Base-by-base conservation (phyloP, 192 early-diverging fungal genomes). In the Globomyces pollinis-pini region DNA sequence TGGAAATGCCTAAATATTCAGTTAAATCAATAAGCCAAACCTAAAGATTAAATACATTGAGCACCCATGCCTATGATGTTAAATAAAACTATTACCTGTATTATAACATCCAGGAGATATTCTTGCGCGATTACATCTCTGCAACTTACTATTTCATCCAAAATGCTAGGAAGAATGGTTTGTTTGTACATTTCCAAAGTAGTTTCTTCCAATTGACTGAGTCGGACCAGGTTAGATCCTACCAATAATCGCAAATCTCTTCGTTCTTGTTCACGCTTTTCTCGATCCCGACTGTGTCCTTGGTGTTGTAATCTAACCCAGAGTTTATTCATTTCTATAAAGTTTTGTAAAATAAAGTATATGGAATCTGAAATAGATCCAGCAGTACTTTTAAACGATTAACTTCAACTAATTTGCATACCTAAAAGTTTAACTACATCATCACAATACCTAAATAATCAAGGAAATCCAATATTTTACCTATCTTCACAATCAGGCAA, bases 321-420 rank as follows among this genome's bases (percentile, higher is more conserved):
- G 15, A 99, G 80, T 75, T 99, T 99, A 76, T 99, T 99, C 94
- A 96, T 99, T 76, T 99, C 97, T 32, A 93, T 89, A 76, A 98
- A 97, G 64, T 99, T 98, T 39, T 88, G 93, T 33, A 99, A 71
- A 57, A 91, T 94, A 63, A 99, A 99, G 36, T 89, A 83, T 59
- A 96, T 95, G 2, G 94, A 91, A 68, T 98, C 94, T 52, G 84
- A 69, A 44, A 96, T 77, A 52, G 85, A 89, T 52, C 93, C 94
- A 61, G 87, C 85, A 2, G 86, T 78, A 18, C 88, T 87, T 55
- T n/a, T n/a, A n/a, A n/a, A n/a, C 12, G 33, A 38, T 35, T 49
- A 38, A 34, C 2, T 24, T 51, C 2, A 28, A 32, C n/a, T n/a
- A n/a, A n/a, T n/a, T n/a, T n/a, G n/a, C n/a, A n/a, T n/a, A n/a